Percentiles rank a stretch among this genome's conserved stretches.
Conservation (phyloP, 2,329 filamentous ascomycete genomes). For the Aureobasidium melanogenum region DNA sequence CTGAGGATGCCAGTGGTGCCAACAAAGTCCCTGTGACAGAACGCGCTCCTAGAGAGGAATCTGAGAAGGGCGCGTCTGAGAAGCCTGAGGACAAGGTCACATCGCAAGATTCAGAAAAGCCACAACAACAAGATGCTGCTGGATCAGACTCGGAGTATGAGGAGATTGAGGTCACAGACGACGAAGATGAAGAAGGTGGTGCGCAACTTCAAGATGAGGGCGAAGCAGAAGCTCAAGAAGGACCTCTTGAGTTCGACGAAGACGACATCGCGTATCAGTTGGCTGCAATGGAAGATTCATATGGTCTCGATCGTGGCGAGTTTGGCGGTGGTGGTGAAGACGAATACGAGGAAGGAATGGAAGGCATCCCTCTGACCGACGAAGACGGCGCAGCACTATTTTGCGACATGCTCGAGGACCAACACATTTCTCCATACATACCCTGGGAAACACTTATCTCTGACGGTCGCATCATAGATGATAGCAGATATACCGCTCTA, state of each 20-base stretch:
- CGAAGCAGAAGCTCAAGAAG: conserved; percentile 34
- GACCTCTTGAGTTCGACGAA: conserved; percentile 73
- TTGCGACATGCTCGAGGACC: conserved; percentile 77
- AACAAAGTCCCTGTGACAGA: conserved; percentile 12
- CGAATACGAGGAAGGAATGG: conserved; percentile 61
- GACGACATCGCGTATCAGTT: conserved; percentile 92
- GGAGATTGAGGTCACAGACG: conserved; percentile 63
- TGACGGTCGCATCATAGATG: conserved; percentile 56
- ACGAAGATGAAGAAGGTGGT: conserved; percentile 36
- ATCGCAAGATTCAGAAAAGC: background rate
- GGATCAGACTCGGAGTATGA: conserved; percentile 51
- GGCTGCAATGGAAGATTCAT: conserved; percentile 79
- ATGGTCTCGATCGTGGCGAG: conserved; percentile 67
- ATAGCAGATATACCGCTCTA: conserved; percentile 77
- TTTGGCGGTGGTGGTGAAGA: conserved; percentile 54
- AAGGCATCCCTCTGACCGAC: conserved; percentile 61
- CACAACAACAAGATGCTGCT: conserved; percentile 22
- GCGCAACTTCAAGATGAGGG: conserved; percentile 36
- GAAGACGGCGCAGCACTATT: conserved; percentile 72
- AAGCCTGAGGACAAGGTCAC: conserved; percentile 14
- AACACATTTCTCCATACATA: conserved; percentile 73
- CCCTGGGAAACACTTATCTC: conserved; percentile 88
- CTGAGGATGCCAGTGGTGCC: conserved; percentile 21
- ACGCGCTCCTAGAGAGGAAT: conserved; percentile 18
- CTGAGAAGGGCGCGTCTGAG: conserved; percentile 23